phyloP scores from a whole-genome alignment of 768 basidiomycete species.

The Suillus sp. region DNA sequence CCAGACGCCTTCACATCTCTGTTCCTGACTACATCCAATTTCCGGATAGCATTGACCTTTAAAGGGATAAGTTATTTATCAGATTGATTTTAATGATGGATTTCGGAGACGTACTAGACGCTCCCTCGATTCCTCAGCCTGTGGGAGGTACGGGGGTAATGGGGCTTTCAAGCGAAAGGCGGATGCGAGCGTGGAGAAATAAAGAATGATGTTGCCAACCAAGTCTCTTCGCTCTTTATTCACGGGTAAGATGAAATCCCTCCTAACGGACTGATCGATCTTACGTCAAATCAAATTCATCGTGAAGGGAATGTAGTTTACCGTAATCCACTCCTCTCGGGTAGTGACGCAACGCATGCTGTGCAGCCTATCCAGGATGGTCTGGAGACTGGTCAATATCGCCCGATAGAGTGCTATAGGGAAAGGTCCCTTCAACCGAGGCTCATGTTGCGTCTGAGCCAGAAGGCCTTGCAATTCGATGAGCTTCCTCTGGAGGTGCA shows the following conservation, averaged over 20 bases:
- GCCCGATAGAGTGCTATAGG: slow-evolving; percentile 84
- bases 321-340: slow-evolving; percentile 92
- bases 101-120: slow-evolving; percentile 57
- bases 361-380: slow-evolving; percentile 86
- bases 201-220: slow-evolving; percentile 93
- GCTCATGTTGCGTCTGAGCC: slow-evolving; percentile 88
- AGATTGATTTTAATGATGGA: neutral
- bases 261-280: slow-evolving; percentile 63
- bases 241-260: slow-evolving; percentile 90
- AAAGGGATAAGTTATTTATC: slow-evolving; percentile 4
- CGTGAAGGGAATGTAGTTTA: slow-evolving; percentile 34
- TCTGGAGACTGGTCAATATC: slow-evolving; percentile 79
- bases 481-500: slow-evolving; percentile 90
- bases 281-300: slow-evolving; percentile 2
- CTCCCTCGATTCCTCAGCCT: slow-evolving; percentile 82
- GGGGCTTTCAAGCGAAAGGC: slow-evolving; percentile 87
- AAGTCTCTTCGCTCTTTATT: slow-evolving; percentile 89
- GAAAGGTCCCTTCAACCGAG: slow-evolving; percentile 94
- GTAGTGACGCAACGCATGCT: slow-evolving; percentile 98
- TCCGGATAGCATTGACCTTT: slow-evolving; percentile 81
- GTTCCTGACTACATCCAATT: slow-evolving; percentile 85
- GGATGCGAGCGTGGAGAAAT: slow-evolving; percentile 77
- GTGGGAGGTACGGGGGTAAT: slow-evolving; percentile 94
- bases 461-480: slow-evolving; percentile 86
- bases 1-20: slow-evolving; percentile 79